Base-by-base conservation (phyloP, 2,329 filamentous ascomycete species). In the Ilyonectria sp. region DNA sequence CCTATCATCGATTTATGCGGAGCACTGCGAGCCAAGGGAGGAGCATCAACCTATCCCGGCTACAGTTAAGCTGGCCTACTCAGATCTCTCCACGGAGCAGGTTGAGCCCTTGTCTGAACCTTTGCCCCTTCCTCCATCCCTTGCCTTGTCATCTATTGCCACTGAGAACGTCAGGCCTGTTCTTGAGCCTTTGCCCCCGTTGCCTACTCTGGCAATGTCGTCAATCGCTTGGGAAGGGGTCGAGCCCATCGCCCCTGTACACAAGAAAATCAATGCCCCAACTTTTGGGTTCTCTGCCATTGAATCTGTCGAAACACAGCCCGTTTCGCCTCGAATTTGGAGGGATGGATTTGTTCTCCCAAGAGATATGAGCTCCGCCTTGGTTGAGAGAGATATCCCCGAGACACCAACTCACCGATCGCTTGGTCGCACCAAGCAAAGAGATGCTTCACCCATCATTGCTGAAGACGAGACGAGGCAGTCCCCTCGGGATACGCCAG, bases 391-490 rank as follows among this genome's bases (percentile, higher is more conserved):
- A 33, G 72, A 77, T n/a, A 68, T 74, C 11, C 82, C 85, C 19
- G 74, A 80, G 63, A 82, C 82, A 21, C 80, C 84, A 13, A 74
- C 81, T 77, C 75, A 78, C 79, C 71, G 79, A 35, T 78, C 84
- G 63, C 79, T 86, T 65, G 79, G 83, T 65, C 83, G 85, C 73
- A 82, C 82, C 65, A 86, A 83, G 71, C 77, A 76, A 44, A 82
- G 81, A 64, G 77, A 79, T 21, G 74, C 80, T 2, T 78, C 81
- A 0, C 83, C 84, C 9, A 74, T 88, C 57, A 90, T 92, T 76
- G 89, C 89, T 3, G 90, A 93, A 75, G 91, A 93, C 73, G 87
- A 90, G 68, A 90, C 89, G 3, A 83, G 86, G 47, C 88, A 91
- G 70, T 86, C 86, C 43, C 83, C 83, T 15, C 80, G 79, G 23